These are phyloP conservation scores for Theileria parva DNA, from an alignment of 169 alveolate species.

Conservation along the genomic window DNA sequence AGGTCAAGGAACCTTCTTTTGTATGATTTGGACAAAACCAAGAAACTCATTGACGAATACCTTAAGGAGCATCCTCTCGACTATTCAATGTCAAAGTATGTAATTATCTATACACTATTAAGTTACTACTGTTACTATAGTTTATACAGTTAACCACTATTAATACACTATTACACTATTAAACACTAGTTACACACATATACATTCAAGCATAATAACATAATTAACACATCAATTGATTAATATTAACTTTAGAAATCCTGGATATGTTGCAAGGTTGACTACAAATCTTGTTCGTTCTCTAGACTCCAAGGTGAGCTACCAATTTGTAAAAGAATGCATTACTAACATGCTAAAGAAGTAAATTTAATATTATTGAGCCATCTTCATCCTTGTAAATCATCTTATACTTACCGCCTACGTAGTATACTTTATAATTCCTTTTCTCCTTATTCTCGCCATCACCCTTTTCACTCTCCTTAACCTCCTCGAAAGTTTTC, in stretches of 20 bases:
- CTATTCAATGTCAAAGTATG: constrained; percentile 3
- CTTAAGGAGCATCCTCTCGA: constrained; percentile 6
- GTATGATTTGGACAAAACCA: constrained; percentile 22
- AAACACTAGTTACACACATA: neutral
- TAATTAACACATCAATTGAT: neutral
- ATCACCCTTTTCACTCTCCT: neutral
- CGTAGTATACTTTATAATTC: neutral
- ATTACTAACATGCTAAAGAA: neutral
- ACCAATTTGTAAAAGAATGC: constrained; percentile 10
- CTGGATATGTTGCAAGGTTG: constrained; percentile 6
- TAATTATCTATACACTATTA: neutral
- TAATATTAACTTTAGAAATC: neutral
- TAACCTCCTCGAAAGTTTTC: neutral
- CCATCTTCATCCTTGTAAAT: neutral
- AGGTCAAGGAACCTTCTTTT: constrained; percentile 16
- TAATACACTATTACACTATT: too few relatives aligned
- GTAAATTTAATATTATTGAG: constrained; percentile 1
- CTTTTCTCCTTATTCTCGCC: neutral
- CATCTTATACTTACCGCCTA: neutral
- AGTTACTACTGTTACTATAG: neutral
- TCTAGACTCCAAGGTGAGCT: constrained; percentile 6
- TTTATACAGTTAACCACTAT: neutral
- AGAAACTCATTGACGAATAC: constrained; percentile 24
- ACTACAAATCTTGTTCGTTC: constrained; percentile 2
- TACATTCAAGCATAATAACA: neutral